Conservation (phyloP, 805 yeast genomes). For the Pichia scutulata region DNA sequence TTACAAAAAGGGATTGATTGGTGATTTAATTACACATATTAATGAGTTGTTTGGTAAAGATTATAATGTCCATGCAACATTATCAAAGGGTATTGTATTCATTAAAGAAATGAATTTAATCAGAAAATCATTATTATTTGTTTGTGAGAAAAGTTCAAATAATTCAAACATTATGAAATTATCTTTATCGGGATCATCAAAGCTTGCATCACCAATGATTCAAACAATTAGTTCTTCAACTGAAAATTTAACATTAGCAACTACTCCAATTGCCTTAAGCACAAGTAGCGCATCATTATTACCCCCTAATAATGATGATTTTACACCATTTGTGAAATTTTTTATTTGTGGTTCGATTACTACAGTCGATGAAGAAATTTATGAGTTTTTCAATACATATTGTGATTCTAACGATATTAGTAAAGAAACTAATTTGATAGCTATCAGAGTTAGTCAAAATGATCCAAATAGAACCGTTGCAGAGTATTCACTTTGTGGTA, state of each 20-base stretch:
- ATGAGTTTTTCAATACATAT: conserved; percentile 43
- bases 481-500: conserved; percentile 55
- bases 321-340: conserved; percentile 32
- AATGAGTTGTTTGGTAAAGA: conserved; percentile 62
- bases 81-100: conserved; percentile 60
- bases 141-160: conserved; percentile 31
- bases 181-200: conserved; percentile 5
- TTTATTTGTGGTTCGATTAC: conserved; percentile 60
- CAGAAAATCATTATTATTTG: conserved; percentile 46
- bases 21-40: conserved; percentile 78
- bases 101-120: conserved; percentile 61
- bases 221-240: conserved; percentile 1
- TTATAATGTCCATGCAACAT: conserved; percentile 64
- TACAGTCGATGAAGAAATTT: conserved; percentile 62
- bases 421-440: conserved; percentile 37
- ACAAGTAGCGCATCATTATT: not conserved
- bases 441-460: conserved; percentile 49
- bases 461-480: conserved; percentile 36
- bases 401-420: conserved; percentile 24
- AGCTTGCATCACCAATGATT: conserved; percentile 10
- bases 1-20: conserved; percentile 60
- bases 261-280: not conserved
- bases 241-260: not conserved
- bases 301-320: not conserved
- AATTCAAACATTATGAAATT: conserved; percentile 14